phyloP scores from a whole-genome alignment of 345 rosid genomes.

The Eucalyptus lansdowneana region DNA sequence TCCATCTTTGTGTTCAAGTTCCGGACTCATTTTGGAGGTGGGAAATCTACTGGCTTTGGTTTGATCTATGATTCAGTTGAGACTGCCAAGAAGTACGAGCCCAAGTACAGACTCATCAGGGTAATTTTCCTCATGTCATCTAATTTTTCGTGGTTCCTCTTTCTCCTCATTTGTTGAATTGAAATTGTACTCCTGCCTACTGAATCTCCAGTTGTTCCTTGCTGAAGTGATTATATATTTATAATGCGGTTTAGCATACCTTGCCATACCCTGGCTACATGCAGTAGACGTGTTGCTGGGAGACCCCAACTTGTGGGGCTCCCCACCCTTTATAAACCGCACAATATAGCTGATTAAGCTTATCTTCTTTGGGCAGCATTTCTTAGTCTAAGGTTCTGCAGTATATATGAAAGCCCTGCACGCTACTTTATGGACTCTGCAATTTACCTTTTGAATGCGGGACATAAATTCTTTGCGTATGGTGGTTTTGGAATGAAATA shows the following conservation, averaged over 20 bases:
- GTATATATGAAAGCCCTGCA: neutral
- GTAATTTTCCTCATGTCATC: slow-evolving; percentile 15
- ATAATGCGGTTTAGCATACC: neutral
- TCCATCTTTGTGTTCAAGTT: slow-evolving; percentile 93
- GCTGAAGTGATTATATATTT: neutral
- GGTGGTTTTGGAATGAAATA: neutral
- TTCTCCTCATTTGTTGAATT: neutral
- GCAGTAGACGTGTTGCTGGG: neutral
- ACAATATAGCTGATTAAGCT: neutral
- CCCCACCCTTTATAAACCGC: neutral
- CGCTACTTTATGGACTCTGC: neutral
- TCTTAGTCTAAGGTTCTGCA: neutral
- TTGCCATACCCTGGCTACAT: neutral
- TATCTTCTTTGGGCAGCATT: neutral
- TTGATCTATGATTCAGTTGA: slow-evolving; percentile 86
- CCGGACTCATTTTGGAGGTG: slow-evolving; percentile 97
- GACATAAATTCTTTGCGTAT: neutral
- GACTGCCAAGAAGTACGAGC: slow-evolving; percentile 88
- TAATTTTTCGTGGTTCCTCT: neutral
- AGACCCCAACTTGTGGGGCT: neutral
- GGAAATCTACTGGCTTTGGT: slow-evolving; percentile 96
- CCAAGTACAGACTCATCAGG: slow-evolving; percentile 97
- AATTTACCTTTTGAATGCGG: neutral
- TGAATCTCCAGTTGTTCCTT: neutral
- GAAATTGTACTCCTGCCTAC: neutral